Base-by-base conservation (phyloP, 208 protist genomes). In the Porcisia hertigi region DNA sequence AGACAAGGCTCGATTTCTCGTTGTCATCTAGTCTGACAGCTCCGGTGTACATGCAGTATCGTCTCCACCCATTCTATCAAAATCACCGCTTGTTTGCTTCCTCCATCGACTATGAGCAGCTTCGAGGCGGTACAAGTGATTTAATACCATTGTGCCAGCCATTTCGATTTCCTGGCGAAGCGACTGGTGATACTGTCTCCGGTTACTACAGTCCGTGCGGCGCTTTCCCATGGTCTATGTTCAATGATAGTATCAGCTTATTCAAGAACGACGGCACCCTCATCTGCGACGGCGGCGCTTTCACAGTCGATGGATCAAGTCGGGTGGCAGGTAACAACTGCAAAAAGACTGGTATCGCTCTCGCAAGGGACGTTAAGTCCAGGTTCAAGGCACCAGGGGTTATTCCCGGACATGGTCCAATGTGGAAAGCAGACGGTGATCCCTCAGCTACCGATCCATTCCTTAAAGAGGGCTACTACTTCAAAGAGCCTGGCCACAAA, bases 21-120 rank as follows among this genome's bases (percentile, higher is more conserved):
- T 47, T 99, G 1, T 11, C 20, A 3, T 78, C 92, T 25, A 95
- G 73, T 39, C 87, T 99, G 57, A 66, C 87, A 12, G 77, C 92
- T 16, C 98, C 98, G 14, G 82, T 99, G 34, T 99, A 98, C 81
- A 69, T 99, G 34, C 98, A 99, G 83, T 99, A 99, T 86, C 81
- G 93, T 30, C 81, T 99, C 0, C 92, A 87, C 1, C 98, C 98
- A 25, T 99, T 99, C 77, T 99, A 98, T 85, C 98, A 99, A 81
- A 99, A 99, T 83, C 98, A 99, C 76, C 81, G 98, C 11, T 83
- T 89, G 49, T 99, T 99, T 82, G 89, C 66, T n/a, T 70, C 81
- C 1, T 97, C 92, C 3, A 41, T 92, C 2, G 86, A 87, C 59
- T 77, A 79, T 34, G 23, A 14, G 3, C 96, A 98, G 75, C 69